A percentile compares a stretch with the other conserved stretches of the same genome.
phyloP scores from a whole-genome alignment of 192 early-diverging fungal genomes.

The Chytriomyces hyalinus region DNA sequence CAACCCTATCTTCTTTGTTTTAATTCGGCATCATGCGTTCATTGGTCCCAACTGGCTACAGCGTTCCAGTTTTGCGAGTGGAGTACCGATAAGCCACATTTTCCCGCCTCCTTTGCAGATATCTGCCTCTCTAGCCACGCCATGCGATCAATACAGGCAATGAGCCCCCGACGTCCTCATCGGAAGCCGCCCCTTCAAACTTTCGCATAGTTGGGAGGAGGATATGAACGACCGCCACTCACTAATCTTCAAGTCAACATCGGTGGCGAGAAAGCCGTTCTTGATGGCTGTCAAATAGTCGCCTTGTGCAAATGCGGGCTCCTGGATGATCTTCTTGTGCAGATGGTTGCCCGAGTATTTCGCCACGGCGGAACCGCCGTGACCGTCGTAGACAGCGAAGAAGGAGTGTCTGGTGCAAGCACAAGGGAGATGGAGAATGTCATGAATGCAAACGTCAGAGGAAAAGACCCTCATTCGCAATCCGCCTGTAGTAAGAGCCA shows the following conservation, averaged over 20 bases:
- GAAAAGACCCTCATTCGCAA: too few species aligned
- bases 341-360: conserved; percentile 81
- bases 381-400: conserved; percentile 98
- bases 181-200: not conserved
- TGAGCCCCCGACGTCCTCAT: not conserved
- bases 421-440: too few species aligned
- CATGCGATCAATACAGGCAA: not conserved
- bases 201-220: too few species aligned
- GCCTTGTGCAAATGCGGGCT: conserved; percentile 67
- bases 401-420: conserved; percentile 58
- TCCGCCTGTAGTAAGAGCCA: not conserved
- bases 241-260: conserved; percentile 79
- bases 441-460: too few species aligned
- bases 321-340: conserved; percentile 72
- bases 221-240: not conserved
- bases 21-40: too few species aligned
- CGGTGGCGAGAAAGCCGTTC: conserved; percentile 80
- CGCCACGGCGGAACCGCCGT: conserved; percentile 85
- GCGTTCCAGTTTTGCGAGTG: too few species aligned
- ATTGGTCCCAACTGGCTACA: too few species aligned
- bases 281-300: conserved; percentile 81
- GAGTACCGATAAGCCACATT: too few species aligned
- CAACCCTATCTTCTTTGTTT: too few species aligned
- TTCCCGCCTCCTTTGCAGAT: too few species aligned
- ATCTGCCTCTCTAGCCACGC: not conserved